phyloP scores from a whole-genome alignment of 805 yeast genomes.

The Candida fluviatilis region DNA sequence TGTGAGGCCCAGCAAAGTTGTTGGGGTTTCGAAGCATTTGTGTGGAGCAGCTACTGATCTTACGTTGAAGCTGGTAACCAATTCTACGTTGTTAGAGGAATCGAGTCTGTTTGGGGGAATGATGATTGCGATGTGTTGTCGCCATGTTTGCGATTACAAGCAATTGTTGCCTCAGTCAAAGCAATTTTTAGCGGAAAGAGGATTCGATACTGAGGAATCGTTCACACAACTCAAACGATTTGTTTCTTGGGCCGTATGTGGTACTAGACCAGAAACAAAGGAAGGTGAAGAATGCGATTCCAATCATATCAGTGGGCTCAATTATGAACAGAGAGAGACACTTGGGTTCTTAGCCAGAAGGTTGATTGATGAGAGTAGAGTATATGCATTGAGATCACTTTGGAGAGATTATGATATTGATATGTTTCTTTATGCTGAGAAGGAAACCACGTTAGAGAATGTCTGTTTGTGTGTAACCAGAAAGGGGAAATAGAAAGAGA shows the following conservation, averaged over 20 bases:
- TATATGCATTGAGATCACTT: slow-evolving; percentile 36
- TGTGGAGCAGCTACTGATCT: slow-evolving; percentile 95
- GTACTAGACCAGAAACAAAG: slow-evolving; percentile 38
- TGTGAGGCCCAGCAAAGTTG: slow-evolving; percentile 22
- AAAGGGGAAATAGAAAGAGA: too few species aligned
- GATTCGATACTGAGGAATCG: slow-evolving; percentile 28
- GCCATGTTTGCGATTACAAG: slow-evolving; percentile 74
- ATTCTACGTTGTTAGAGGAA: slow-evolving; percentile 20
- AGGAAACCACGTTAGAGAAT: slow-evolving; percentile 66
- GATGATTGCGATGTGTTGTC: slow-evolving; percentile 88
- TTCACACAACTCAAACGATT: slow-evolving; percentile 54
- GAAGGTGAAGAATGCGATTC: slow-evolving; percentile 1
- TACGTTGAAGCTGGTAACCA: slow-evolving; percentile 61
- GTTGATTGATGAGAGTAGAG: slow-evolving; percentile 70
- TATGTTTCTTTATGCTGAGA: slow-evolving; percentile 56
- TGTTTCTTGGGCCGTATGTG: slow-evolving; percentile 89
- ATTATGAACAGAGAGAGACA: slow-evolving; percentile 45
- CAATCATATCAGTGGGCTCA: slow-evolving; percentile 10
- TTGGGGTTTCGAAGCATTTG: slow-evolving; percentile 80
- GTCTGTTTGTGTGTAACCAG: slow-evolving; percentile 41
- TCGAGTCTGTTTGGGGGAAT: slow-evolving; percentile 44
- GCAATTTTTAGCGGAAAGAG: slow-evolving; percentile 30
- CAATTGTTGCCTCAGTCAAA: slow-evolving; percentile 48
- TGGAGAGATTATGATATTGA: slow-evolving; percentile 40
- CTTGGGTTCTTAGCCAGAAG: slow-evolving; percentile 70